Percentiles rank a stretch among this genome's conserved stretches.
phyloP scores from a whole-genome alignment of 192 early-diverging fungal genomes.

The Backusella macrospora region DNA sequence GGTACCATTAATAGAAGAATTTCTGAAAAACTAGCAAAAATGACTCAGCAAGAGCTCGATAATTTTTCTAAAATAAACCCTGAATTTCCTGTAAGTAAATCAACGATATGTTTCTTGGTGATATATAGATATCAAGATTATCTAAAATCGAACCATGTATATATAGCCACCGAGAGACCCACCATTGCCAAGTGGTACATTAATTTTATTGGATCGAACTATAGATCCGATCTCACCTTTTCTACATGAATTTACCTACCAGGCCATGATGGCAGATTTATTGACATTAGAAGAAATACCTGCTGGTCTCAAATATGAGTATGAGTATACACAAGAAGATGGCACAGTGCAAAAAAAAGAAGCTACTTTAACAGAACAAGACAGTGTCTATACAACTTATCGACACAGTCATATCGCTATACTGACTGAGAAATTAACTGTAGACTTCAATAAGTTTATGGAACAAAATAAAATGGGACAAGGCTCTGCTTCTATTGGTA shows the following conservation, averaged over 20 bases:
- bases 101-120: neutral
- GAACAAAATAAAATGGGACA: conserved; percentile 70
- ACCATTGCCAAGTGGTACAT: conserved; percentile 66
- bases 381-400: conserved; percentile 76
- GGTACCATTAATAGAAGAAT: conserved; percentile 62
- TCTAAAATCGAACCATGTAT: conserved; percentile 5
- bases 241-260: conserved; percentile 98
- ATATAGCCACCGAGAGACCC: conserved; percentile 46
- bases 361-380: conserved; percentile 71
- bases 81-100: conserved; percentile 58
- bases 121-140: neutral
- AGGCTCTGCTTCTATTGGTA: conserved; percentile 27
- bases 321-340: conserved; percentile 50
- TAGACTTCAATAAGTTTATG: conserved; percentile 79
- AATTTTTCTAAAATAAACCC: conserved; percentile 67
- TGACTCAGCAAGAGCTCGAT: conserved; percentile 88
- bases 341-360: conserved; percentile 49
- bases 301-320: conserved; percentile 63
- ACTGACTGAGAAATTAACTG: conserved; percentile 69
- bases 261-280: conserved; percentile 97
- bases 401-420: conserved; percentile 85
- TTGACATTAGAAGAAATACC: conserved; percentile 63
- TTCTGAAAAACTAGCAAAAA: conserved; percentile 75
- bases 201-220: conserved; percentile 90
- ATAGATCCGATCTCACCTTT: conserved; percentile 90